Base-by-base conservation (phyloP, 139 green algal species). In the Chlorella sp. region DNA sequence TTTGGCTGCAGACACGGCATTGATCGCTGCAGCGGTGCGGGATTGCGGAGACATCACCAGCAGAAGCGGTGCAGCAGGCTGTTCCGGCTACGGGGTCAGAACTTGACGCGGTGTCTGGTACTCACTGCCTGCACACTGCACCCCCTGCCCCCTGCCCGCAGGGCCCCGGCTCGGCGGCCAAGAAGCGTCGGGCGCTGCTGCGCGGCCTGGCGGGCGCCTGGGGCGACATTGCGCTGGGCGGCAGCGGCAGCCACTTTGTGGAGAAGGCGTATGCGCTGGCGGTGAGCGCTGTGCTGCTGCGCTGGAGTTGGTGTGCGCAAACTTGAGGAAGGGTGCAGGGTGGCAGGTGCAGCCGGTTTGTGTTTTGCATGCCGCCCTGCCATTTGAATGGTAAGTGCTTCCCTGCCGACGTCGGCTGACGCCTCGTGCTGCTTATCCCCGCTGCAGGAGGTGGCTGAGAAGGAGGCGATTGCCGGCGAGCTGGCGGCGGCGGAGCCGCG, bases 131-230 rank as follows among this genome's bases (percentile, higher is more conserved):
- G n/a, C n/a, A 4, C n/a, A 6, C 64, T 25, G 20, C n/a, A 28
- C 23, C 18, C 28, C 28, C 65, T 4, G 28, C n/a, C 34, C 9
- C 65, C 38, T 84, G 32, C 79, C 84, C 83, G 86, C 64, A 91
- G 62, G 51, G 88, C 80, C 26, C 89, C 62, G 26, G 69, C 74
- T 78, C 90, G 3, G 38, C 80, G 15, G 34, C 75, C 56, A 93
- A 94, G 85, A 68, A 86, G 20, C 91, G 90, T 55, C 72, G 80
- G 39, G 36, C 74, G 78, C 75, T 95, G 74, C 65, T 95, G 67
- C 13, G 44, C 18, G 86, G 86, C 71, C 85, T 96, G 83, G 26
- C 44, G 2, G 88, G 91, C 51, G 78, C 80, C 36, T 93, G 78
- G 65, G 90, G 56, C 30, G 67, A 83, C 28, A 63, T 92, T 39